These are phyloP conservation scores for Phaeosphaeria sp. DNA, from an alignment of 2,329 filamentous ascomycete species.

Conservation along the genomic window DNA sequence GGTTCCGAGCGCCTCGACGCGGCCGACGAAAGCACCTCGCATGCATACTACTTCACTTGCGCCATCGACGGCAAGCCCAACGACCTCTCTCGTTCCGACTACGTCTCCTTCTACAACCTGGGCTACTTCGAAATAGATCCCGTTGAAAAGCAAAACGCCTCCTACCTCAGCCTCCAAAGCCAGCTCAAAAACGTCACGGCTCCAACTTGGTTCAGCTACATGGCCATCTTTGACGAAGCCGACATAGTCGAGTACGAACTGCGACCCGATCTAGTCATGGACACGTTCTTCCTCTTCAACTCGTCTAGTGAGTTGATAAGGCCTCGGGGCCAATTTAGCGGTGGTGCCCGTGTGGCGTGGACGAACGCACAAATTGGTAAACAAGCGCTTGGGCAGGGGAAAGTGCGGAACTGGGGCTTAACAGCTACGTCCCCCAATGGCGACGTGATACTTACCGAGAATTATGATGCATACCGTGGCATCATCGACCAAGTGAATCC, in stretches of 20 bases:
- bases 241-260: conserved; percentile 5
- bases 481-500: conserved; percentile 10
- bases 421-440: conserved; percentile 4
- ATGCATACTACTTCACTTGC: conserved; percentile 9
- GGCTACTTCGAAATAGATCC: conserved; percentile 2
- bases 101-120: conserved; percentile 5
- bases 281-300: conserved; percentile 9
- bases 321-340: background rate
- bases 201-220: conserved; percentile 8
- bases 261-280: conserved; percentile 7
- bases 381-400: background rate
- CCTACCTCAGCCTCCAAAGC: background rate
- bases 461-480: conserved; percentile 9
- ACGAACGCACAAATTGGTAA: conserved; percentile 9
- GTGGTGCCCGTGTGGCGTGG: conserved; percentile 6
- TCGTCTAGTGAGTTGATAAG: conserved; percentile 1
- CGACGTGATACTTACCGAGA: conserved; percentile 9
- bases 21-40: conserved; percentile 1
- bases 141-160: conserved; percentile 1
- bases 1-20: background rate
- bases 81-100: conserved; percentile 9
- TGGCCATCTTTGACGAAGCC: conserved; percentile 6
- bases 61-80: conserved; percentile 4
- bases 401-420: conserved; percentile 8
- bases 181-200: background rate